Conservation (phyloP, 768 basidiomycete genomes). For the Lyophyllum shimeji region DNA sequence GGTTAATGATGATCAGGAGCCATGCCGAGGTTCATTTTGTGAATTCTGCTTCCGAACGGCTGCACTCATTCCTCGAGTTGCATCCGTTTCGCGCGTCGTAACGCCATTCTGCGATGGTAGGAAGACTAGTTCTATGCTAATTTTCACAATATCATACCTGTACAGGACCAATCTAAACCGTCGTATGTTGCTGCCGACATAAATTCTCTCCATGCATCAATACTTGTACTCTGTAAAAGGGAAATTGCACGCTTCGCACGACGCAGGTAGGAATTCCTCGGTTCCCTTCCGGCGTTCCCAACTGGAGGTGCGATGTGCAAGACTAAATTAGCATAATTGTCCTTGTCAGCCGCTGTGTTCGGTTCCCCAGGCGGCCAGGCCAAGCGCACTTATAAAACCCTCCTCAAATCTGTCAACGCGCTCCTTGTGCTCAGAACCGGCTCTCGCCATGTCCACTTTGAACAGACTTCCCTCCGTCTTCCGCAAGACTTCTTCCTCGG, state of each 20-base stretch:
- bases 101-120: not conserved
- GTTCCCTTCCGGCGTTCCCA: not conserved
- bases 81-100: too few species aligned
- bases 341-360: not conserved
- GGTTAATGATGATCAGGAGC: too few species aligned
- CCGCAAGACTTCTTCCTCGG: conserved; percentile 13
- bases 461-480: conserved; percentile 23
- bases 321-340: not conserved
- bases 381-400: conserved; percentile 7
- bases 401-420: not conserved
- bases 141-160: not conserved
- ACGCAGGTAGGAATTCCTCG: conserved; percentile 12
- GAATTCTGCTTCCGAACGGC: not conserved
- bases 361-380: not conserved
- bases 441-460: conserved; percentile 15
- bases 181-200: not conserved
- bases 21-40: not conserved
- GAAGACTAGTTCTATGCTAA: not conserved
- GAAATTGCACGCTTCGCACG: not conserved
- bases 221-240: too few species aligned
- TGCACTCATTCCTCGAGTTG: too few species aligned
- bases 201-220: conserved; percentile 2
- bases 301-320: not conserved
- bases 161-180: not conserved
- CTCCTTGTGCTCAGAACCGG: not conserved